phyloP scores from a whole-genome alignment of 2,329 filamentous ascomycete genomes.

The Cladosporium sp. region DNA sequence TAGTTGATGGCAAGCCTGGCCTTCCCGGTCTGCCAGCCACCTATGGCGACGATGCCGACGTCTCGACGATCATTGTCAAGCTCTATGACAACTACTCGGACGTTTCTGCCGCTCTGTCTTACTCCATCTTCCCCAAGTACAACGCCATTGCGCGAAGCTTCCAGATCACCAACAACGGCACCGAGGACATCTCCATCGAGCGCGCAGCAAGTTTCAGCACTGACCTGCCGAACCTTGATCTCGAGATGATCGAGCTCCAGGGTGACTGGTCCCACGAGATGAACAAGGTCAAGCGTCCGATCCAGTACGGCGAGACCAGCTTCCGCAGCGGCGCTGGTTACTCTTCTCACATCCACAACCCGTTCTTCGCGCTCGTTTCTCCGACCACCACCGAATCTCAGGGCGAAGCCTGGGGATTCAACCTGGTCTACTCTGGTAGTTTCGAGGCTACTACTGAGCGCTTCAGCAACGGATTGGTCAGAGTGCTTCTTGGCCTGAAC shows the following conservation, averaged over 20 bases:
- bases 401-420: conserved; percentile 62
- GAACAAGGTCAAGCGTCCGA: conserved; percentile 49
- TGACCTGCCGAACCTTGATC: conserved; percentile 55
- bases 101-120: conserved; percentile 55
- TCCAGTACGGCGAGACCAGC: conserved; percentile 32
- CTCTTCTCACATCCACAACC: conserved; percentile 61
- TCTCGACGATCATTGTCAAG: conserved; percentile 54
- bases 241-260: conserved; percentile 58
- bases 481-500: conserved; percentile 58
- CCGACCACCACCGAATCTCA: conserved; percentile 56
- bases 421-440: conserved; percentile 60
- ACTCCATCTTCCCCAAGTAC: conserved; percentile 59
- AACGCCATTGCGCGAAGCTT: conserved; percentile 60
- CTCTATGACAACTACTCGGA: conserved; percentile 56
- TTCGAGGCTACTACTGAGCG: conserved; percentile 59
- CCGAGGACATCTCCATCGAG: conserved; percentile 49
- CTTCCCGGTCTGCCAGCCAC: conserved; percentile 56
- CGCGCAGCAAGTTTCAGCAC: conserved; percentile 57
- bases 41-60: conserved; percentile 52
- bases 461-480: conserved; percentile 57
- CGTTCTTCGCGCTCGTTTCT: conserved; percentile 55
- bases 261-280: conserved; percentile 61
- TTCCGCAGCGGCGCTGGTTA: conserved; percentile 60
- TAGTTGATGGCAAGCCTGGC: conserved; percentile 52
- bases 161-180: conserved; percentile 56